Conservation (phyloP, 805 yeast species). For the Nakazawaea ishiwadae region DNA sequence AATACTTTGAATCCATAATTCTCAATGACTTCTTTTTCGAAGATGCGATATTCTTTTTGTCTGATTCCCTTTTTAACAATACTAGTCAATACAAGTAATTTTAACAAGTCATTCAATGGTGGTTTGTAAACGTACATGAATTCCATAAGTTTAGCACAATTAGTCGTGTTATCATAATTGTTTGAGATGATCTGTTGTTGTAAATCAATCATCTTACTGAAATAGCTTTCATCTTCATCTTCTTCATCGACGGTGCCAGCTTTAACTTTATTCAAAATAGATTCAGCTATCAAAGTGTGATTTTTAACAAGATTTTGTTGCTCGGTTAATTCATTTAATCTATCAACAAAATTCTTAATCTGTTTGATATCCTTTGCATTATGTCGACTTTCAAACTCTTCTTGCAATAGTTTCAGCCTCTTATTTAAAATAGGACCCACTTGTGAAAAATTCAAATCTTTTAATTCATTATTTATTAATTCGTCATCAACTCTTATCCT, state of each 20-base stretch:
- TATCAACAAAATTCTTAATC: slow-evolving; percentile 68
- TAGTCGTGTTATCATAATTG: slow-evolving; percentile 35
- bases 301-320: slow-evolving; percentile 64
- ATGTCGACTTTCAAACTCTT: slow-evolving; percentile 58
- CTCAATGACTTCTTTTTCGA: slow-evolving; percentile 54
- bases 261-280: slow-evolving; percentile 44
- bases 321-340: slow-evolving; percentile 59
- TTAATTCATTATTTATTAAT: slow-evolving; percentile 41
- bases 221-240: slow-evolving; percentile 20
- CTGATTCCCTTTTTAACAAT: slow-evolving; percentile 65
- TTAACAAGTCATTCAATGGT: slow-evolving; percentile 38
- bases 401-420: slow-evolving; percentile 67
- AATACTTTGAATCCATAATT: slow-evolving; percentile 60
- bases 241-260: slow-evolving; percentile 18
- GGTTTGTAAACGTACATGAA: slow-evolving; percentile 44
- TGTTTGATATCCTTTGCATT: slow-evolving; percentile 54
- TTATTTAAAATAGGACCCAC: slow-evolving; percentile 71
- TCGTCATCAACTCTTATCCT: slow-evolving; percentile 35
- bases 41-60: slow-evolving; percentile 51
- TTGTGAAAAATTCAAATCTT: slow-evolving; percentile 69
- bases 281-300: slow-evolving; percentile 74
- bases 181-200: slow-evolving; percentile 69
- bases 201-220: slow-evolving; percentile 47
- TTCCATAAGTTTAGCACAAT: slow-evolving; percentile 35
- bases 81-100: slow-evolving; percentile 54